Evolutionary conservation across 371 early-diverging fungal genomes (phyloP), one percentile per base, ranked within the genome.

Genomic region (Mucor circinelloides): DNA sequence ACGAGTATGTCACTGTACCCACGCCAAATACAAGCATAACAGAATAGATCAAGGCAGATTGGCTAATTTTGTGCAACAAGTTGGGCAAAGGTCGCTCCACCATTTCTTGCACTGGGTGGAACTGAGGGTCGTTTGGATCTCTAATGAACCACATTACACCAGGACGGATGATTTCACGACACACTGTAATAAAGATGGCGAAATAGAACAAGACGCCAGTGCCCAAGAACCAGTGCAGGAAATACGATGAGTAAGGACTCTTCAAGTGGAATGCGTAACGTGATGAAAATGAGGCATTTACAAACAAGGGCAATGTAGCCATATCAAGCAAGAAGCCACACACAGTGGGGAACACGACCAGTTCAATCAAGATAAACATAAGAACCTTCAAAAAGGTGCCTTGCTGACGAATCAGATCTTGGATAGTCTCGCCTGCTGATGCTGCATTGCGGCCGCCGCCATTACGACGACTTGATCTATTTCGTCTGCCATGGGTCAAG

Each of bases 131-230:
- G 60, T 94, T 94, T 3, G 98, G 97, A 66, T 98, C 96, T 38
- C 97, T 90, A 57, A 97, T 93, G 71, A 97, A 97, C 96, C 97
- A 97, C 86, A 97, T 88, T 25, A 97, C 94, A 19, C 97, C 97
- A 0, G 93, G 93, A 6, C 97, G 91, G 7, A 96, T 88, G 3
- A 94, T 83, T 44, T 90, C 88, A 30, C 97, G 88, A 25, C 94
- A 91, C 32, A 87, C 79, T 12, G 90, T 73, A 13, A 98, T 90
- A 74, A 95, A 95, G 19, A 88, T 80, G 3, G 98, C 92, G 80
- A 97, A 93, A 64, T 93, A 89, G 72, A 94, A 94, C 94, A 97
- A 93, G 66, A 95, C 96, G 12, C 88, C 86, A 2, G 98, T 95
- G 0, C 98, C 98, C 5, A 90, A 70, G 63, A 97, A 88, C 98